phyloP scores from a whole-genome alignment of 257 asterid species.

The Handroanthus guayacan region DNA sequence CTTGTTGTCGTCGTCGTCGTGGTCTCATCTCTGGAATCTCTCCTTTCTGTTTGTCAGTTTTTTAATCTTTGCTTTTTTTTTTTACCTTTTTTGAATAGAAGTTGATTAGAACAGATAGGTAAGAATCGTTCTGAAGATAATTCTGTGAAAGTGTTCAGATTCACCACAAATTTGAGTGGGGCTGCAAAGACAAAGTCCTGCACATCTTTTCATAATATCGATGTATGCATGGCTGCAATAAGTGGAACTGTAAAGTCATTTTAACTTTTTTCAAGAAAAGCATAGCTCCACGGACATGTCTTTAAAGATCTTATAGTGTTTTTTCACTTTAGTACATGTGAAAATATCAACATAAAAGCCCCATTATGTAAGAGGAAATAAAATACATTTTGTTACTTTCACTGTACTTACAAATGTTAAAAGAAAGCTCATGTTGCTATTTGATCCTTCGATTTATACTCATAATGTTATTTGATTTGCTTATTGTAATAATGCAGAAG shows the following conservation, averaged over 20 bases:
- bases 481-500: constrained; percentile 42
- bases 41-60: not conserved
- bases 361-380: not conserved
- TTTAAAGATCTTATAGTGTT: constrained; percentile 27
- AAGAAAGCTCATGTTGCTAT: not conserved
- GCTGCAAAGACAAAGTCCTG: constrained; percentile 36
- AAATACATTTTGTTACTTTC: too few relatives aligned
- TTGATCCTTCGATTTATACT: not conserved
- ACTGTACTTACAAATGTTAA: not conserved
- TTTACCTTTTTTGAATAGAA: not conserved
- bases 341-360: not conserved
- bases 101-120: not conserved
- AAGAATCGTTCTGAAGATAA: not conserved
- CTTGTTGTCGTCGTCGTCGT: not conserved
- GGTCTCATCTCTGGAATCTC: not conserved
- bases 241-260: constrained; percentile 43
- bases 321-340: not conserved
- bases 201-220: constrained; percentile 51
- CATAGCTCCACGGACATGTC: constrained; percentile 33
- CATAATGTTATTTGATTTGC: constrained; percentile 8
- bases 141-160: not conserved
- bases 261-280: constrained; percentile 42
- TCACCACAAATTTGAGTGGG: constrained; percentile 27
- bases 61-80: not conserved
- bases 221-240: constrained; percentile 45